Percentiles rank a stretch among this genome's conserved stretches.
These are phyloP conservation scores for Tuber melanosporum DNA, from an alignment of 495 filamentous ascomycete genomes.

Conservation along the genomic window DNA sequence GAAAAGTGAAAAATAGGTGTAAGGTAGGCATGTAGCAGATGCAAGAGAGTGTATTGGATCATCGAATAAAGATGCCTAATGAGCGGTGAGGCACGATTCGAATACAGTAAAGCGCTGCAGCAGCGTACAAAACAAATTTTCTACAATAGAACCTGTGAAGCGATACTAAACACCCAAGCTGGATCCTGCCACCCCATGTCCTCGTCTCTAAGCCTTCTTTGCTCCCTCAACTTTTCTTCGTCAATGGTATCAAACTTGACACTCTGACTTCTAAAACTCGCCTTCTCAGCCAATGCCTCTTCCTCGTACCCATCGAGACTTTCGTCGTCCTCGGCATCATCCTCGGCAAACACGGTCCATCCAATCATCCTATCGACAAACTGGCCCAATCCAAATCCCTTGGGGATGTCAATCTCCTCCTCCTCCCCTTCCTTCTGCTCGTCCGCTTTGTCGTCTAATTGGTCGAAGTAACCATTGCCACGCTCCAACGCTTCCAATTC, in stretches of 20 bases:
- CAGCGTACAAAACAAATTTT: neutral
- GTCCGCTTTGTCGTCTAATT: slow-evolving; percentile 28
- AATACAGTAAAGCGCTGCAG: neutral
- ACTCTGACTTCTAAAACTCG: slow-evolving; percentile 42
- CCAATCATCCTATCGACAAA: slow-evolving; percentile 70
- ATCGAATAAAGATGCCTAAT: neutral
- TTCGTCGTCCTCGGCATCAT: slow-evolving; percentile 56
- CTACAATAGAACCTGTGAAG: slow-evolving; percentile 64
- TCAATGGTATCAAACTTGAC: slow-evolving; percentile 46
- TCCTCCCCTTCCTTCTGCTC: slow-evolving; percentile 37
- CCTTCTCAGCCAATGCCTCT: slow-evolving; percentile 39
- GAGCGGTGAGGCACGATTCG: neutral
- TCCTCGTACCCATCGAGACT: slow-evolving; percentile 44
- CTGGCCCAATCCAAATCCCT: slow-evolving; percentile 61
- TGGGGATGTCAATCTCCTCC: slow-evolving; percentile 51
- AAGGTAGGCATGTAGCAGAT: neutral
- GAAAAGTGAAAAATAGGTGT: neutral
- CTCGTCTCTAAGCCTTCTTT: slow-evolving; percentile 45
- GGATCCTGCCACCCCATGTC: slow-evolving; percentile 74
- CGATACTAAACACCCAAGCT: slow-evolving; percentile 72
- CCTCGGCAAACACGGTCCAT: slow-evolving; percentile 70
- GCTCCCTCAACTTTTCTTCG: slow-evolving; percentile 40
- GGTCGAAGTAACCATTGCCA: slow-evolving; percentile 41
- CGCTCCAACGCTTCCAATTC: slow-evolving; percentile 41
- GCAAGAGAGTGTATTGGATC: neutral